A percentile compares a stretch with the other conserved stretches of the same genome.
Evolutionary conservation across 352 stramenopile genomes (phyloP).

Genomic region (Globisporangium radiosum): DNA sequence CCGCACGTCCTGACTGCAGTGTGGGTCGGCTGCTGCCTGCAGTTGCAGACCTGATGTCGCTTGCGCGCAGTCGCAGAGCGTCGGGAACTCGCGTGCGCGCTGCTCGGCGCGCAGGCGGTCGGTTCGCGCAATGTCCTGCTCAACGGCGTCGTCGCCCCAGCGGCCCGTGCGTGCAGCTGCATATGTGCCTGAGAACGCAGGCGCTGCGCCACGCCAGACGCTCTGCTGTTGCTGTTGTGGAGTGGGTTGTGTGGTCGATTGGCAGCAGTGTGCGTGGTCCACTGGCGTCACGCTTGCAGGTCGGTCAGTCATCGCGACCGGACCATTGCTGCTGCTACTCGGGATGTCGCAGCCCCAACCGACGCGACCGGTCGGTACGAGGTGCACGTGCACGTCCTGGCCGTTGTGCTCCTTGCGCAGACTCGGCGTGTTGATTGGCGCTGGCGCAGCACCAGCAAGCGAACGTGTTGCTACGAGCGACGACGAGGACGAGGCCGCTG

Average conservation of each 20-base stretch:
- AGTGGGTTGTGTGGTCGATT: too few species aligned
- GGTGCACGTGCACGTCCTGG: conserved; percentile 30
- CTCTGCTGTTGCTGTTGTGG: background rate
- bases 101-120: conserved; percentile 20
- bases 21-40: conserved; percentile 2
- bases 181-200: background rate
- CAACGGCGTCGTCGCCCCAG: conserved; percentile 72
- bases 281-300: too few species aligned
- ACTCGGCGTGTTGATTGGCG: conserved; percentile 77
- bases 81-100: conserved; percentile 32
- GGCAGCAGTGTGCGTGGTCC: too few species aligned
- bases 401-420: conserved; percentile 53
- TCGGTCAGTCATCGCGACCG: too few species aligned
- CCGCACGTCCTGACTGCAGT: background rate
- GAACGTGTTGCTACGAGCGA: conserved; percentile 2
- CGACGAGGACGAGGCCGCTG: conserved; percentile 2
- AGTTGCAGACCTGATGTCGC: background rate
- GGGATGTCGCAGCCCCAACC: conserved; percentile 30
- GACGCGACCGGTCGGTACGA: conserved; percentile 24
- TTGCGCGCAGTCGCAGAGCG: conserved; percentile 22
- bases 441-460: conserved; percentile 20
- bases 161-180: conserved; percentile 23
- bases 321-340: too few species aligned
- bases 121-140: conserved; percentile 44
- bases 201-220: background rate